These are phyloP conservation scores for Metroxylon sagu DNA, from an alignment of 176 grass and related monocot genomes.

Conservation along the genomic window DNA sequence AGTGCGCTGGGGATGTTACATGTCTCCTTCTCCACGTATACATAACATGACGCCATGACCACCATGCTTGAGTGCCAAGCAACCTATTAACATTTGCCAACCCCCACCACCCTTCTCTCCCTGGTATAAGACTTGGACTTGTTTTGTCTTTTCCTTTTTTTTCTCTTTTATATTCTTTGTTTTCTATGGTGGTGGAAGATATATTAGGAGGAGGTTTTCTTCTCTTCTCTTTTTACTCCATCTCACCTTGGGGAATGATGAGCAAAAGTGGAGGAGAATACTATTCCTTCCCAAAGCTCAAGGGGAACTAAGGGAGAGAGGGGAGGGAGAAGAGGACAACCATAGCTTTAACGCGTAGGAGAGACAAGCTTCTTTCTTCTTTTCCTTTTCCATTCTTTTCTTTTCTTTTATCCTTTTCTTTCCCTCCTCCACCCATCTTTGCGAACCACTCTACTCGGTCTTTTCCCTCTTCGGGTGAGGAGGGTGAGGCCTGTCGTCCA, in stretches of 20 bases:
- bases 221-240: conserved; percentile 10
- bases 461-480: conserved; percentile 31
- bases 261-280: conserved; percentile 70
- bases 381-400: conserved; percentile 37
- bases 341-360: conserved; percentile 37
- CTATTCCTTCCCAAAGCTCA: conserved; percentile 49
- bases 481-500: neutral
- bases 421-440: neutral
- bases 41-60: too few relatives aligned
- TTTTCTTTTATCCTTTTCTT: conserved; percentile 59
- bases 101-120: neutral
- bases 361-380: conserved; percentile 65
- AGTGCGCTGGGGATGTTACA: too few relatives aligned
- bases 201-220: neutral
- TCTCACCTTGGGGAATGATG: conserved; percentile 12
- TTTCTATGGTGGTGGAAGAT: conserved; percentile 1
- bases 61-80: neutral
- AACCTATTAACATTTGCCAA: conserved; percentile 1
- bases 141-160: conserved; percentile 9
- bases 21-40: too few relatives aligned
- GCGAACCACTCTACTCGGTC: conserved; percentile 27
- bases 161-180: conserved; percentile 13
- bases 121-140: conserved; percentile 24
- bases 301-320: neutral
- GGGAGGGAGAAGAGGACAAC: neutral